phyloP scores from a whole-genome alignment of 306 rosid species.

The Cucurbita pepo region DNA sequence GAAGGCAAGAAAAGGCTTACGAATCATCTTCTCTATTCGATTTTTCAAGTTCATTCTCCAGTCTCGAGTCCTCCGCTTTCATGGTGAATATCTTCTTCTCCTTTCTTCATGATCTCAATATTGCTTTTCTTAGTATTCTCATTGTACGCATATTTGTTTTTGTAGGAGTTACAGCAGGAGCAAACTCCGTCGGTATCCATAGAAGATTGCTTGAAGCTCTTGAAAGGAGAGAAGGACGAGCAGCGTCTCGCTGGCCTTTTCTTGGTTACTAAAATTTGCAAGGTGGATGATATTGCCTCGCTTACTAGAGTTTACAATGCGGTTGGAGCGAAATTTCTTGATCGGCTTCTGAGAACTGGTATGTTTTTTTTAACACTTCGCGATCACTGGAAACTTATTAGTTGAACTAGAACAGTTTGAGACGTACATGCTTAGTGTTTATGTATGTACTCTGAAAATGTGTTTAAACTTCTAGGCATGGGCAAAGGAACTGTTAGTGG shows the following conservation, averaged over 20 bases:
- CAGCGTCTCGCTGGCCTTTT: constrained; percentile 91
- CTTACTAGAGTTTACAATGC: constrained; percentile 55
- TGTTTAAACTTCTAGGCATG: constrained; percentile 27
- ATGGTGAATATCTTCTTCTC: not conserved
- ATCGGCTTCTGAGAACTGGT: constrained; percentile 75
- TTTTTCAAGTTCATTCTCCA: not conserved
- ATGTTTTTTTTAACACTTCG: not conserved
- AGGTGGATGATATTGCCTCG: constrained; percentile 46
- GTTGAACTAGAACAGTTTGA: not conserved
- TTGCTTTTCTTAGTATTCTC: not conserved
- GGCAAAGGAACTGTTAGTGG: constrained; percentile 32
- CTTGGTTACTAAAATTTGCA: constrained; percentile 66
- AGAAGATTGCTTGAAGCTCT: constrained; percentile 75
- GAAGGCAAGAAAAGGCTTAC: not conserved
- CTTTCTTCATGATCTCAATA: not conserved
- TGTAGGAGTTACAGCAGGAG: constrained; percentile 16
- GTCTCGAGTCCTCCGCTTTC: not conserved
- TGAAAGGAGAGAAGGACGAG: constrained; percentile 79
- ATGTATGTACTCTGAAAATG: not conserved
- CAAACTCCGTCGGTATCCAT: constrained; percentile 26
- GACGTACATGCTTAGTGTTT: not conserved
- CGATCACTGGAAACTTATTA: not conserved
- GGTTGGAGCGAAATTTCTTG: constrained; percentile 56
- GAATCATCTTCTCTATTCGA: not conserved
- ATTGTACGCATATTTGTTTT: not conserved